phyloP scores from a whole-genome alignment of 257 asterid species.

The Penstemon eatonii region DNA sequence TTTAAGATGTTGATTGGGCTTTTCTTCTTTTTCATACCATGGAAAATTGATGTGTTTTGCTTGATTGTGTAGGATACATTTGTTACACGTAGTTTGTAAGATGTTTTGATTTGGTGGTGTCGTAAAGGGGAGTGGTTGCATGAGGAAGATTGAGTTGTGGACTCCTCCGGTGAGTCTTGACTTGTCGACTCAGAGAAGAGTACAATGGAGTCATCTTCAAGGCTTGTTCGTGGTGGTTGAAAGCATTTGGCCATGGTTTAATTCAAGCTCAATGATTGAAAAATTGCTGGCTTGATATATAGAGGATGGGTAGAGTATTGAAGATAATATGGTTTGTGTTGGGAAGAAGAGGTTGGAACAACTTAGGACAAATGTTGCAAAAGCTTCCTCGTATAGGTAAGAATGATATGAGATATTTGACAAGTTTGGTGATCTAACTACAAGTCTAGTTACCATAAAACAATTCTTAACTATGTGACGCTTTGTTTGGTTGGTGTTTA shows the following conservation, averaged over 20 bases:
- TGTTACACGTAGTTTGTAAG: constrained; percentile 47
- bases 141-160: constrained; percentile 61
- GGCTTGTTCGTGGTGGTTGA: constrained; percentile 42
- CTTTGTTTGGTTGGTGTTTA: no score
- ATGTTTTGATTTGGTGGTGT: constrained; percentile 33
- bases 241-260: constrained; percentile 51
- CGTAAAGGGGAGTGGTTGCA: constrained; percentile 53
- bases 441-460: constrained; percentile 28
- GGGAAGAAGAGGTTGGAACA: constrained; percentile 53
- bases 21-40: constrained; percentile 28
- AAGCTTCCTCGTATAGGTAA: constrained; percentile 30
- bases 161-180: constrained; percentile 51
- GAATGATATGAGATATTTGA: constrained; percentile 33
- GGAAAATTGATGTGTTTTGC: constrained; percentile 28
- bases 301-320: constrained; percentile 18
- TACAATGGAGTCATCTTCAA: constrained; percentile 59
- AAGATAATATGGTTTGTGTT: constrained; percentile 31
- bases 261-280: constrained; percentile 11
- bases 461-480: neutral
- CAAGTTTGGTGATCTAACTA: constrained; percentile 45
- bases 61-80: constrained; percentile 65
- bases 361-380: constrained; percentile 35
- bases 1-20: constrained; percentile 52
- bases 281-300: constrained; percentile 3
- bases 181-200: constrained; percentile 58